These are phyloP conservation scores for Boletellus emodensis DNA, from an alignment of 768 basidiomycete genomes.

Conservation along the genomic window DNA sequence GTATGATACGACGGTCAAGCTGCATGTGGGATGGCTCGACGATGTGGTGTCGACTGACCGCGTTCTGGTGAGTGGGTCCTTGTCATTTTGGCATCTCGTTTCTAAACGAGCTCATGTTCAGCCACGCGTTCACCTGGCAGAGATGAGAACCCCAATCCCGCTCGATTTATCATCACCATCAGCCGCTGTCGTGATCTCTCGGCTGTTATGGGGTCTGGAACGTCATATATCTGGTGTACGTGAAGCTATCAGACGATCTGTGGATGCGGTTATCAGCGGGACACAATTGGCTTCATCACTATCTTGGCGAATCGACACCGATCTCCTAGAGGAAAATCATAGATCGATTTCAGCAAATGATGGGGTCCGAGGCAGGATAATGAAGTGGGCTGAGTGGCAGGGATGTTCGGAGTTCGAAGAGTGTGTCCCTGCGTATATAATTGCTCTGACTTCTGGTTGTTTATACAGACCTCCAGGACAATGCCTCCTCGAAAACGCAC, in stretches of 20 bases:
- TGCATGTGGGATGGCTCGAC: conserved; percentile 6
- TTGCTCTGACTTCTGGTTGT: no score
- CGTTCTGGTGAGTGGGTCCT: not conserved
- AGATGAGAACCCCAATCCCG: not conserved
- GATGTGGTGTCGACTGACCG: not conserved
- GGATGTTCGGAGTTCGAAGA: no score
- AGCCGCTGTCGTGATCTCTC: not conserved
- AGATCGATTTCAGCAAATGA: not conserved
- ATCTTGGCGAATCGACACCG: conserved; percentile 10
- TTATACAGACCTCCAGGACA: no score
- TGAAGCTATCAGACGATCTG: not conserved
- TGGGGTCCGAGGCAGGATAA: not conserved
- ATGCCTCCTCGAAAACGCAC: not conserved
- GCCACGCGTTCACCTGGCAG: conserved; percentile 8
- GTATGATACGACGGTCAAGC: not conserved
- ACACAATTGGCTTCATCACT: not conserved
- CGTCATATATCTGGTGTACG: not conserved
- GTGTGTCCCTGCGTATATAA: no score
- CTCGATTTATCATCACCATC: conserved; percentile 9
- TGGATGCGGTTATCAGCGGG: not conserved
- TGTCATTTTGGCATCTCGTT: no score
- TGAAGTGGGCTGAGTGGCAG: conserved; percentile 1
- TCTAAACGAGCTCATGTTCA: not conserved
- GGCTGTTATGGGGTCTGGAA: not conserved
- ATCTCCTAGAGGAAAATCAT: not conserved